These are phyloP conservation scores for Penicillium atrosanguineum DNA, from an alignment of 495 filamentous ascomycete species.

Conservation along the genomic window DNA sequence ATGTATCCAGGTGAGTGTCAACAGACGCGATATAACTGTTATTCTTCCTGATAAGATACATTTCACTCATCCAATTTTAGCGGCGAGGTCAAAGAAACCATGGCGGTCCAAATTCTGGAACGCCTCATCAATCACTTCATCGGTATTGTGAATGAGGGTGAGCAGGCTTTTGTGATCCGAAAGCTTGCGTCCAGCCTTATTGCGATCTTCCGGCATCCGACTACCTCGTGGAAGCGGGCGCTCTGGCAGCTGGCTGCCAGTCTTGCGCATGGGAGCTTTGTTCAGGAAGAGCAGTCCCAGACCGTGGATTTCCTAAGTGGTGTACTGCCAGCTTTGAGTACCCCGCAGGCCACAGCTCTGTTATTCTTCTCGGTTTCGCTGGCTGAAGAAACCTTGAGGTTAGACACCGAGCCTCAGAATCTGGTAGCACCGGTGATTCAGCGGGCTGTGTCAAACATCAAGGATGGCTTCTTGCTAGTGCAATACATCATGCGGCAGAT, in stretches of 20 bases:
- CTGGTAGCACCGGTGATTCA: slow-evolving; percentile 11
- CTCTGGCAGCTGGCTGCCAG: slow-evolving; percentile 65
- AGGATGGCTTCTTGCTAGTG: slow-evolving; percentile 38
- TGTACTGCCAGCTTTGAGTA: slow-evolving; percentile 49
- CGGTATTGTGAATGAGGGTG: slow-evolving; percentile 53
- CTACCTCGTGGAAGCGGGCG: slow-evolving; percentile 64
- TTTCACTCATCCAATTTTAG: slow-evolving; percentile 34
- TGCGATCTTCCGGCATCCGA: slow-evolving; percentile 73
- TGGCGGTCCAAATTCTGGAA: slow-evolving; percentile 61
- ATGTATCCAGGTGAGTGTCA: slow-evolving; percentile 37
- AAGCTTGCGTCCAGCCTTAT: slow-evolving; percentile 84
- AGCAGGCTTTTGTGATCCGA: slow-evolving; percentile 64
- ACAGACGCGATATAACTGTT: neutral
- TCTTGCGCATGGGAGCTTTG: slow-evolving; percentile 52
- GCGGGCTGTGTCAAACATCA: slow-evolving; percentile 29
- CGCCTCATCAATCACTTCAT: slow-evolving; percentile 69
- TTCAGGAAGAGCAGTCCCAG: slow-evolving; percentile 48
- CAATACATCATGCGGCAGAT: slow-evolving; percentile 38
- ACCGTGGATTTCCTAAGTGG: slow-evolving; percentile 44
- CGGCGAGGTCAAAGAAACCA: slow-evolving; percentile 58
- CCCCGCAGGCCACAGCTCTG: slow-evolving; percentile 53
- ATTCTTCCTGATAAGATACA: neutral
- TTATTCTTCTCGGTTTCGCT: slow-evolving; percentile 72
- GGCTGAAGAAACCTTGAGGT: slow-evolving; percentile 62
- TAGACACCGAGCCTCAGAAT: slow-evolving; percentile 22